Percentiles rank a stretch among this genome's conserved stretches.
phyloP scores from a whole-genome alignment of 306 rosid genomes.

The Macrotyloma uniflorum region DNA sequence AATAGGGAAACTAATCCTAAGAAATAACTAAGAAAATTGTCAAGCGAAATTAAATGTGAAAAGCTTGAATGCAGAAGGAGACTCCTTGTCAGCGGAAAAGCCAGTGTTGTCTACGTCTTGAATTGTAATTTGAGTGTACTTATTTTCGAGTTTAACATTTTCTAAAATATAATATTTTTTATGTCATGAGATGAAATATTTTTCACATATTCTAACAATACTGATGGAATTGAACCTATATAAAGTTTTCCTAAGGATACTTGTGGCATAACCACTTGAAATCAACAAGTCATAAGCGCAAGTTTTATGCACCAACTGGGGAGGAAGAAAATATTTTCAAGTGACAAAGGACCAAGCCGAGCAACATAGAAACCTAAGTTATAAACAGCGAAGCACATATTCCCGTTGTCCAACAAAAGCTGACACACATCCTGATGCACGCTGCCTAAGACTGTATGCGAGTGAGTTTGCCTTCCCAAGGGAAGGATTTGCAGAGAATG shows the following conservation, averaged over 20 bases:
- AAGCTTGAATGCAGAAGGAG: too few species aligned
- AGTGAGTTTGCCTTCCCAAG: too few species aligned
- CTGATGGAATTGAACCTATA: not conserved
- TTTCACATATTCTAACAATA: not conserved
- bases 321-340: conserved; percentile 26
- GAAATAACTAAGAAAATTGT: too few species aligned
- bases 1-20: too few species aligned
- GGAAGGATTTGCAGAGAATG: too few species aligned
- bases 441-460: too few species aligned
- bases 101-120: too few species aligned
- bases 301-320: not conserved
- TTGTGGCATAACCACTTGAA: conserved; percentile 28
- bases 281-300: conserved; percentile 12
- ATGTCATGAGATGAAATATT: not conserved
- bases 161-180: not conserved
- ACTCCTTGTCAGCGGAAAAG: too few species aligned
- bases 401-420: too few species aligned
- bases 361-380: not conserved
- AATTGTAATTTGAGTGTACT: not conserved
- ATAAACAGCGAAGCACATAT: too few species aligned
- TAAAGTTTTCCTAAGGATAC: conserved; percentile 5
- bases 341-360: conserved; percentile 24
- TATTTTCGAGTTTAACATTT: not conserved
- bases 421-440: too few species aligned
- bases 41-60: too few species aligned